These are phyloP conservation scores for Trifolium fragiferum DNA, from an alignment of 306 rosid species.

Conservation along the genomic window DNA sequence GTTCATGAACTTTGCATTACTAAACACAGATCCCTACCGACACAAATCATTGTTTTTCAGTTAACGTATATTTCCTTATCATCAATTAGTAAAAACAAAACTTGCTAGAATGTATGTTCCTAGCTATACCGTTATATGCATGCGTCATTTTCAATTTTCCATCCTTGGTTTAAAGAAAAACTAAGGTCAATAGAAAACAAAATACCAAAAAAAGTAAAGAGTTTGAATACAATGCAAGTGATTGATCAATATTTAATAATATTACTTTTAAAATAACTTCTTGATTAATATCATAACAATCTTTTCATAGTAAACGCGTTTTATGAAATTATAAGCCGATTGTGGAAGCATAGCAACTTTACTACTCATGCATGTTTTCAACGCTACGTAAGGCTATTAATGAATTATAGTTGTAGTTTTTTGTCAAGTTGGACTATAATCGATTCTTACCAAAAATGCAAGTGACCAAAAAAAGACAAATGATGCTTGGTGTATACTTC, in stretches of 20 bases:
- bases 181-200: background rate
- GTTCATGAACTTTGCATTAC: constrained; percentile 9
- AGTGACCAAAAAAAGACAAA: constrained; percentile 37
- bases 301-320: constrained; percentile 3
- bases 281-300: background rate
- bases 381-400: constrained; percentile 41
- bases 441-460: constrained; percentile 22
- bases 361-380: constrained; percentile 38
- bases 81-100: constrained; percentile 22
- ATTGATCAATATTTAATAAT: background rate
- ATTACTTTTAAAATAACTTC: background rate
- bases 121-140: constrained; percentile 15
- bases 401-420: constrained; percentile 20
- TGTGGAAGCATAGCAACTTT: background rate
- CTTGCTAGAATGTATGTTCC: constrained; percentile 43
- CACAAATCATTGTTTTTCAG: constrained; percentile 42
- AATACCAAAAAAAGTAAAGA: background rate
- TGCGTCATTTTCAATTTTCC: constrained; percentile 30
- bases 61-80: background rate
- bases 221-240: background rate
- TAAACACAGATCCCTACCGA: constrained; percentile 39
- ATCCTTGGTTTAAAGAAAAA: constrained; percentile 8
- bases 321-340: background rate
- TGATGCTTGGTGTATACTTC: constrained; percentile 40
- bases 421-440: constrained; percentile 21